Evolutionary conservation across 2,329 filamentous ascomycete genomes (phyloP), one percentile per base, ranked within the genome.

Genomic region (Plenodomus tracheiphilus): DNA sequence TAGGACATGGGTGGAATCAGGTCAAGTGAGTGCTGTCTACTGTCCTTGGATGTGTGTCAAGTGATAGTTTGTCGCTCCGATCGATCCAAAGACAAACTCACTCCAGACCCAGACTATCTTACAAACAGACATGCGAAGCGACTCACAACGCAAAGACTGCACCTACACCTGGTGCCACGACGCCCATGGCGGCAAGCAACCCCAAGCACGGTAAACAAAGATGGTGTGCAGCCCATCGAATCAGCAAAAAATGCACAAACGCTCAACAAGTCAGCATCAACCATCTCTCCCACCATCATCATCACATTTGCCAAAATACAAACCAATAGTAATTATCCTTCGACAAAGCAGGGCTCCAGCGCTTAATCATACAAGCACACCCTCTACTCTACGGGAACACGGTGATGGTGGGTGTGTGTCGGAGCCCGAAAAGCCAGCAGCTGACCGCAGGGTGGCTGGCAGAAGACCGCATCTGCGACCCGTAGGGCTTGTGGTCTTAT

Each of bases 381-480:
- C 28, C 22, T 25, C 22, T 25, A 25, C n/a, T 32, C 28, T 30
- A 25, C 22, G 4, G 28, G n/a, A n/a, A n/a, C n/a, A 15, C 28
- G 15, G 11, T 32, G 11, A 10, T 25, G 28, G 28, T 32, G 28
- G 6, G 8, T 10, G 28, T 32, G 28, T 22, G 42, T 49, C 17
- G 46, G 41, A 49, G 49, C 49, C 46, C 49, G 28, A 32, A 32
- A 32, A 32, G 28, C 28, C 28, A 32, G 28, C 28, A 32, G 28
- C 28, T 32, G 28, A 32, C 28, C 28, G 13, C 28, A 10, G 9
- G 13, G 9, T 4, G 6, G 53, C 56, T n/a, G n/a, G n/a, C n/a
- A n/a, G n/a, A n/a, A n/a, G 56, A 59, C 51, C 47, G 38, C 39
- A 39, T 34, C 42, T 53, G 53, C 47, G 40, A 39, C 44, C 44